Percentiles rank a stretch among this genome's conserved stretches.
phyloP scores from a whole-genome alignment of 108 stramenopile species.

The Cyclostephanos tholiformis region DNA sequence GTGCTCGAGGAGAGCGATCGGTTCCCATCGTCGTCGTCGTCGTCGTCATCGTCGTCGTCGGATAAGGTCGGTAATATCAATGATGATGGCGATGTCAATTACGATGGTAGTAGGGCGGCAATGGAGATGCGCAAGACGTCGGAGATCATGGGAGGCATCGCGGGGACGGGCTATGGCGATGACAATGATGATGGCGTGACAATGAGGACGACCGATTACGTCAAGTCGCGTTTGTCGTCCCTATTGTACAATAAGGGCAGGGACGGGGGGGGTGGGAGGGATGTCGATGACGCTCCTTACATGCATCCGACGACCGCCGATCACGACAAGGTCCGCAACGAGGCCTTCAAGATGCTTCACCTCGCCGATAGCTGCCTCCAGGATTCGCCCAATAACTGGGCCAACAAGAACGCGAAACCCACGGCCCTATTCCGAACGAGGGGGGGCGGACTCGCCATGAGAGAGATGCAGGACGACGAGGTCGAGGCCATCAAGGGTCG shows the following conservation, averaged over 20 bases:
- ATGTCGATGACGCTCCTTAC: not conserved
- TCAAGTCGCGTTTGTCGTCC: conserved; percentile 27
- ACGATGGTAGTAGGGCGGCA: not conserved
- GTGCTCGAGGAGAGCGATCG: conserved; percentile 1
- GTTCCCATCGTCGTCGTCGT: no score
- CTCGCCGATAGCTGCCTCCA: conserved; percentile 38
- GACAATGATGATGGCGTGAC: not conserved
- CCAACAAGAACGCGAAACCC: conserved; percentile 3
- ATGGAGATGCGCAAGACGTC: not conserved
- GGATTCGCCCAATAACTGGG: conserved; percentile 4
- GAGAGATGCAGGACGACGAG: conserved; percentile 34
- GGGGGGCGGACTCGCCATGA: conserved; percentile 47
- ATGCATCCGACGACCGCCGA: not conserved
- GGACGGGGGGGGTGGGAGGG: not conserved
- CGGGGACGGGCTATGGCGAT: conserved; percentile 11
- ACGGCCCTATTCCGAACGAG: conserved; percentile 45
- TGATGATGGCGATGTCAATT: not conserved
- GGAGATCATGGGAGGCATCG: conserved; percentile 2
- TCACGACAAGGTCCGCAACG: conserved; percentile 37
- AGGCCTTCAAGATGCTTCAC: conserved; percentile 49
- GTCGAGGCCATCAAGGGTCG: conserved; percentile 5
- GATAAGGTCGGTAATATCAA: no score
- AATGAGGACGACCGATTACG: conserved; percentile 31
- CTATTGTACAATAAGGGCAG: conserved; percentile 11
- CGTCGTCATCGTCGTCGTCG: no score